A percentile compares a stretch with the other conserved stretches of the same genome.
Conservation (phyloP, 163 green algal species). For the Chlamydomonas reinhardtii region DNA sequence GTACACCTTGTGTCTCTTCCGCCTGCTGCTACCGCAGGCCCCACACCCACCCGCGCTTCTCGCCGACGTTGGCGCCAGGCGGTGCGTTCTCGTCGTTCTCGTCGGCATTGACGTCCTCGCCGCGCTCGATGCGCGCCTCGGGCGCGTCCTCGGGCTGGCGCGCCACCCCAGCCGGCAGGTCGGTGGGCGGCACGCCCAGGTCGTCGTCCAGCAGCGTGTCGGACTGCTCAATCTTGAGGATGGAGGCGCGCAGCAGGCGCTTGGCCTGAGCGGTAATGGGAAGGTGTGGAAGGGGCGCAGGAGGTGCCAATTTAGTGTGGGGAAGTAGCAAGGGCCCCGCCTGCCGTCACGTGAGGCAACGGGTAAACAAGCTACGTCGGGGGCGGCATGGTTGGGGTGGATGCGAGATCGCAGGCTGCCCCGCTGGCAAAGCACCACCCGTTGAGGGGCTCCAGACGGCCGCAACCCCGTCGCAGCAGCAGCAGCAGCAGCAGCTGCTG, state of each 20-base stretch:
- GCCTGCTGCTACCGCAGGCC: background rate
- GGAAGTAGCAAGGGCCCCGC: too few relatives aligned
- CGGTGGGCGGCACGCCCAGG: background rate
- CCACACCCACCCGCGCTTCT: slow-evolving; percentile 32
- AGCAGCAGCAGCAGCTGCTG: too few relatives aligned
- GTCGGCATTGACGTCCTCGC: background rate
- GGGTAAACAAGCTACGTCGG: too few relatives aligned
- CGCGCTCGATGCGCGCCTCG: slow-evolving; percentile 47
- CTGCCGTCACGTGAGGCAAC: too few relatives aligned
- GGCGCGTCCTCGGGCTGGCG: slow-evolving; percentile 13
- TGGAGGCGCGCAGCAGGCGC: slow-evolving; percentile 66
- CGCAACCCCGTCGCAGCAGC: too few relatives aligned
- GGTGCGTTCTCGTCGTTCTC: slow-evolving; percentile 47
- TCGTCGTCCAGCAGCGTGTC: slow-evolving; percentile 67
- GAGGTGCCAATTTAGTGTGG: too few relatives aligned
- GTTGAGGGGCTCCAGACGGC: too few relatives aligned
- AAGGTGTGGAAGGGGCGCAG: background rate
- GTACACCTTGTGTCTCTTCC: too few relatives aligned
- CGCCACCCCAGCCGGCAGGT: background rate
- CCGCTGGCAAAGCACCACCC: too few relatives aligned
- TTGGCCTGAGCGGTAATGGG: slow-evolving; percentile 48
- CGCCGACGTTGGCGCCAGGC: slow-evolving; percentile 36
- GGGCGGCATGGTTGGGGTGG: too few relatives aligned
- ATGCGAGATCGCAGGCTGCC: too few relatives aligned
- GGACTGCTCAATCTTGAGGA: slow-evolving; percentile 70